These are phyloP conservation scores for Rubia peregrina DNA, from an alignment of 305 asterid genomes.

Conservation along the genomic window DNA sequence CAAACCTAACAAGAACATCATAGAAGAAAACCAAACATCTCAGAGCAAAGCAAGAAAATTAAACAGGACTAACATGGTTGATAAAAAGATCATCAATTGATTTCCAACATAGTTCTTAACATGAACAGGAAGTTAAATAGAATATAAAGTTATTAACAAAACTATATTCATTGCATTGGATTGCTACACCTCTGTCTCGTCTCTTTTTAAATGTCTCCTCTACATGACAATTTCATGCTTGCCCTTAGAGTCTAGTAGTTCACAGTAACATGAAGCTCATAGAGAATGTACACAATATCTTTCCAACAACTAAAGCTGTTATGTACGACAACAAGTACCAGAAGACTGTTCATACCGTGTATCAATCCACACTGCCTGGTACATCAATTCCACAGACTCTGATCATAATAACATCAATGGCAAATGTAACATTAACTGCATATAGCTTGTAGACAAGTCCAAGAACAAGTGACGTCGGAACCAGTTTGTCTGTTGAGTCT, in stretches of 20 bases:
- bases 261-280: not conserved
- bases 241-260: not conserved
- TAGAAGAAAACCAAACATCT: not conserved
- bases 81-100: not conserved
- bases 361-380: no score
- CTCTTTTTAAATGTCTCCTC: not conserved
- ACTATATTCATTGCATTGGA: not conserved
- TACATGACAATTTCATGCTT: not conserved
- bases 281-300: not conserved
- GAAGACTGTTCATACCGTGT: not conserved
- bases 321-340: not conserved
- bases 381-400: not conserved
- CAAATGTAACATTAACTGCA: not conserved
- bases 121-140: conserved; percentile 1
- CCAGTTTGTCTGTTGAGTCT: no score
- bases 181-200: not conserved
- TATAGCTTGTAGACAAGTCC: not conserved
- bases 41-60: not conserved
- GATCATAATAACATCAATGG: no score
- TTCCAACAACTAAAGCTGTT: not conserved
- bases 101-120: not conserved
- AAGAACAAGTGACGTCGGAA: not conserved
- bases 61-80: not conserved
- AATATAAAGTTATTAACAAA: not conserved
- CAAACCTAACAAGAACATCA: conserved; percentile 3